Evolutionary conservation across 108 stramenopile genomes (phyloP).

Genomic region (Cyclotella choctawhatcheeana): DNA sequence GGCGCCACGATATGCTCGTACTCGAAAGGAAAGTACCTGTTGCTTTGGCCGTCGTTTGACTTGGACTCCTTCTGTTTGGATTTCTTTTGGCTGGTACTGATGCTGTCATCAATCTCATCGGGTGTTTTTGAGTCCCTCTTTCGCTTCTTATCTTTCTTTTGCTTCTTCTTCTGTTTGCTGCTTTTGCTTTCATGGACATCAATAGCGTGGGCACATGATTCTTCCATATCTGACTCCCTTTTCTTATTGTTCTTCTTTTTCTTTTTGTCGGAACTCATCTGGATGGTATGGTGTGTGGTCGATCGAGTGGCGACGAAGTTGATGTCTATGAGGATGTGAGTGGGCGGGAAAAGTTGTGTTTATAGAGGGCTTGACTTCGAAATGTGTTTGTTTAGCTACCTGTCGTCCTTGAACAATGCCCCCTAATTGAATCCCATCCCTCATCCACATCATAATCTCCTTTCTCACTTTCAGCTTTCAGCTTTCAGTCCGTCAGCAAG

Average conservation of each 20-base stretch:
- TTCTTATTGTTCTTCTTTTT: neutral
- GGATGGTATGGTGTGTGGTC: neutral
- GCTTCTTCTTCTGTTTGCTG: conserved; percentile 16
- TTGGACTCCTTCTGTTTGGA: neutral
- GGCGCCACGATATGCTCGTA: conserved; percentile 87
- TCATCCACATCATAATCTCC: neutral
- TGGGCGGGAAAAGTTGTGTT: too few species aligned
- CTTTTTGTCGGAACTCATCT: neutral
- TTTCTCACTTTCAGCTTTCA: too few species aligned
- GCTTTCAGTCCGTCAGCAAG: too few species aligned
- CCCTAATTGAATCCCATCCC: neutral
- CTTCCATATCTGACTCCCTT: neutral
- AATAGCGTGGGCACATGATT: neutral
- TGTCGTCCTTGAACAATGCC: neutral
- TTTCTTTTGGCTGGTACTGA: neutral
- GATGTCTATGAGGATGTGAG: too few species aligned
- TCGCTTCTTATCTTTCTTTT: conserved; percentile 18
- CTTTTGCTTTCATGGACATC: neutral
- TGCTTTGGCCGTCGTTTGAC: neutral
- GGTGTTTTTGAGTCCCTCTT: conserved; percentile 7
- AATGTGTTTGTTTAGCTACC: too few species aligned
- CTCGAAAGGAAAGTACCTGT: conserved; percentile 51
- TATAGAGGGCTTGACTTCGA: too few species aligned
- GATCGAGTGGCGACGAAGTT: neutral
- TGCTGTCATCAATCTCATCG: too few species aligned